These are phyloP conservation scores for Zasmidium citrigriseum DNA, from an alignment of 2,329 filamentous ascomycete genomes.

Conservation along the genomic window DNA sequence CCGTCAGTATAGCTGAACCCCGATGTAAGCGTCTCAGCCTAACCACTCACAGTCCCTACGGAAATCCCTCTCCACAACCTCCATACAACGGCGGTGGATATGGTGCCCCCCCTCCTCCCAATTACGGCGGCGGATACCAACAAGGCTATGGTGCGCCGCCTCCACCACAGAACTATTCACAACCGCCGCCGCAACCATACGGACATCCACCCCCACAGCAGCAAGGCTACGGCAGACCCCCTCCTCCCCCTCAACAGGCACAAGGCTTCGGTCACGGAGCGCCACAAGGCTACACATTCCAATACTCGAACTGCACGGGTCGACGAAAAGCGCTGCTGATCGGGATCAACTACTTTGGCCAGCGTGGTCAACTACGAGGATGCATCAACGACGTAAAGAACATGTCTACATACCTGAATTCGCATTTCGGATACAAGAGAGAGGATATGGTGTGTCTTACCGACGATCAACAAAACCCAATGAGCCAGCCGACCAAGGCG, in stretches of 20 bases:
- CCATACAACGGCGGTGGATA: constrained; percentile 43
- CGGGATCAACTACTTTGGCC: constrained; percentile 95
- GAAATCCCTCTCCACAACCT: constrained; percentile 42
- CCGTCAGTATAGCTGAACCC: constrained; percentile 6
- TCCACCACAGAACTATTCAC: constrained; percentile 20
- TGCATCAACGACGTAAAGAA: constrained; percentile 98
- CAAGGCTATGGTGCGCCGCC: constrained; percentile 45
- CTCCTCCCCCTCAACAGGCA: constrained; percentile 36
- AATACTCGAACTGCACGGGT: constrained; percentile 90
- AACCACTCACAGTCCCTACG: constrained; percentile 28
- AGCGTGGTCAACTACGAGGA: constrained; percentile 84
- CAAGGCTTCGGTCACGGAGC: constrained; percentile 80
- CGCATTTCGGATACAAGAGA: constrained; percentile 87
- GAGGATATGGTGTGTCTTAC: constrained; percentile 98
- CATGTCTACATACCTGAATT: constrained; percentile 87
- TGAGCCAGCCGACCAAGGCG: constrained; percentile 94
- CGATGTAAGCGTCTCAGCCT: background rate
- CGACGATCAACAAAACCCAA: constrained; percentile 94
- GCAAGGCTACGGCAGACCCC: constrained; percentile 27
- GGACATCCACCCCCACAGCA: constrained; percentile 11
- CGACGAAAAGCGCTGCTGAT: constrained; percentile 86
- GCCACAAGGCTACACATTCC: constrained; percentile 77
- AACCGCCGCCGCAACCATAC: constrained; percentile 19
- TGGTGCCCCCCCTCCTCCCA: constrained; percentile 42
- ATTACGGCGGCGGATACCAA: constrained; percentile 31